Evolutionary conservation across 495 filamentous ascomycete species (phyloP).

Genomic region (Halenospora varia): DNA sequence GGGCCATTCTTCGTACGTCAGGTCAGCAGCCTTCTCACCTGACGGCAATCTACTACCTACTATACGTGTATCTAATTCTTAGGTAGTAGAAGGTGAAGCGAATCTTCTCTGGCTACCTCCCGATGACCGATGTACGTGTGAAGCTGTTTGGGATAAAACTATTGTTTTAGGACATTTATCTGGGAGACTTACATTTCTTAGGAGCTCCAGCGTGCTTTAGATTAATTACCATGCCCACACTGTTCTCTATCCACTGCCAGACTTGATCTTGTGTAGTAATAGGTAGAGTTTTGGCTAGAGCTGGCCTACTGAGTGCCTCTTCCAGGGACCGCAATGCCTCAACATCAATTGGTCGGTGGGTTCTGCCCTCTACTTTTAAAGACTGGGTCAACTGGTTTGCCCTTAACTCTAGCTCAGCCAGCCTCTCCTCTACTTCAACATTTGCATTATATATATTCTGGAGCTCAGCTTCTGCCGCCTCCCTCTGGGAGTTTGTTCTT

Average conservation of each 20-base stretch:
- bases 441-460: conserved; percentile 7
- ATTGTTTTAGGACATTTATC: no score
- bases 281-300: no score
- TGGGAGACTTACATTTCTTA: no score
- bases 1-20: no score
- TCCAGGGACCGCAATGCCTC: conserved; percentile 11
- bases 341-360: conserved; percentile 12
- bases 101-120: conserved; percentile 31
- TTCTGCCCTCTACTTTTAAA: conserved; percentile 15
- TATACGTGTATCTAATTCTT: conserved; percentile 15
- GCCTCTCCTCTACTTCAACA: conserved; percentile 8
- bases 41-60: no score
- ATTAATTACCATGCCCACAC: no score
- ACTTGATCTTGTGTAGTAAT: no score
- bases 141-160: conserved; percentile 6
- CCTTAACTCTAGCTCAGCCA: conserved; percentile 9
- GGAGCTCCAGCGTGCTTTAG: no score
- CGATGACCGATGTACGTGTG: conserved; percentile 23
- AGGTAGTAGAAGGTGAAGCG: conserved; percentile 24
- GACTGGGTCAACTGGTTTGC: conserved; percentile 11
- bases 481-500: conserved; percentile 8
- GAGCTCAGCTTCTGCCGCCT: conserved; percentile 8
- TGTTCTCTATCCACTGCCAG: no score
- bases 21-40: not conserved
- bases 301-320: conserved; percentile 4